Conservation (phyloP, 2,329 filamentous ascomycete genomes). For the Fusarium temperatum region DNA sequence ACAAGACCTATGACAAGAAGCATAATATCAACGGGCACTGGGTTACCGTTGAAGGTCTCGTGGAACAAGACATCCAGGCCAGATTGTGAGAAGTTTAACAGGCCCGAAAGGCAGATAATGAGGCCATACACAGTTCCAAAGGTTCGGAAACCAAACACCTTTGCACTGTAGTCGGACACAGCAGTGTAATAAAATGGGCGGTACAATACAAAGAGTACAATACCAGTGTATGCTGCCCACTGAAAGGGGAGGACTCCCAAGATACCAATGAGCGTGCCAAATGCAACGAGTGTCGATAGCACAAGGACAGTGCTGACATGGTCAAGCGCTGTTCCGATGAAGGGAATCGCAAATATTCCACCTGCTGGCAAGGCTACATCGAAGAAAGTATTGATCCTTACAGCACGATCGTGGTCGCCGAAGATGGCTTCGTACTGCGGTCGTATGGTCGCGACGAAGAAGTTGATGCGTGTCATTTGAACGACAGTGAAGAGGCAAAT, state of each 20-base stretch:
- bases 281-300: conserved; percentile 73
- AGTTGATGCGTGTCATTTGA: conserved; percentile 87
- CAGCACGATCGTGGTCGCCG: conserved; percentile 66
- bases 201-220: conserved; percentile 83
- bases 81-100: conserved; percentile 86
- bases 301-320: conserved; percentile 77
- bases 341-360: conserved; percentile 84
- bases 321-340: conserved; percentile 84
- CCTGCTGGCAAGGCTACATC: conserved; percentile 81
- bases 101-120: conserved; percentile 84
- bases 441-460: conserved; percentile 88
- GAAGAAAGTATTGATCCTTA: conserved; percentile 83
- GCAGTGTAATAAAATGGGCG: conserved; percentile 91
- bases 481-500: conserved; percentile 83
- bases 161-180: conserved; percentile 88
- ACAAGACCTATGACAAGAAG: conserved; percentile 69
- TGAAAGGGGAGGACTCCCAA: conserved; percentile 75
- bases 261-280: conserved; percentile 78
- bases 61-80: conserved; percentile 83
- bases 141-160: conserved; percentile 91
- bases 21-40: conserved; percentile 78
- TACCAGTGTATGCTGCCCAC: conserved; percentile 79
- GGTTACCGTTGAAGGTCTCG: conserved; percentile 74
- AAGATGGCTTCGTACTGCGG: conserved; percentile 84
- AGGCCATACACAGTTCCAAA: conserved; percentile 95